Conservation (phyloP, 2,329 filamentous ascomycete species). For the Plenodomus lindquistii region DNA sequence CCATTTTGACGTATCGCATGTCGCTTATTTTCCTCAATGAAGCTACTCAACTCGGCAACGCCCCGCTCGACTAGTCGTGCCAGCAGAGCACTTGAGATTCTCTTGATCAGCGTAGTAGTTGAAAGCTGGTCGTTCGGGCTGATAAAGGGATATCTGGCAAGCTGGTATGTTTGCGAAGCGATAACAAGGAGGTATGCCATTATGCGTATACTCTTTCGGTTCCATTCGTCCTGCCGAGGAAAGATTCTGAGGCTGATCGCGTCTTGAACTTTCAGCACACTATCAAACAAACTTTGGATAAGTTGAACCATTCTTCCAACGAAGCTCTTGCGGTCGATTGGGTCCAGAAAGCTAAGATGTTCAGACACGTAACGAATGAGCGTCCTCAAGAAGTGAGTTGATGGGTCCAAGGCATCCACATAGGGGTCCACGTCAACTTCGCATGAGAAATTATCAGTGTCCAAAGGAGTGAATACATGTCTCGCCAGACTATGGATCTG, state of each 20-base stretch:
- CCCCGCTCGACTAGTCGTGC: conserved; percentile 38
- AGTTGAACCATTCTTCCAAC: conserved; percentile 49
- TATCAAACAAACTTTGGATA: conserved; percentile 40
- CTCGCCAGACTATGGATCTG: conserved; percentile 23
- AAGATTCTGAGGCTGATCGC: neutral
- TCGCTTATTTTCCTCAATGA: conserved; percentile 52
- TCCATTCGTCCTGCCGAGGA: neutral
- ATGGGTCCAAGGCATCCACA: conserved; percentile 6
- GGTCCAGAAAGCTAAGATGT: conserved; percentile 57
- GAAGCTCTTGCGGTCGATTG: conserved; percentile 57
- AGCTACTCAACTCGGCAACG: conserved; percentile 44
- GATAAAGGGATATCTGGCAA: conserved; percentile 35
- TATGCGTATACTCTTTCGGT: conserved; percentile 11
- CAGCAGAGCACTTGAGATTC: conserved; percentile 44
- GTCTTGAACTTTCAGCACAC: conserved; percentile 18
- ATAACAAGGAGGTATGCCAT: conserved; percentile 38
- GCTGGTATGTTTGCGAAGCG: conserved; percentile 31
- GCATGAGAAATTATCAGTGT: neutral
- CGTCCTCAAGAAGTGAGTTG: conserved; percentile 46
- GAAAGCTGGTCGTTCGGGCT: conserved; percentile 15
- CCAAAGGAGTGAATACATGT: conserved; percentile 8
- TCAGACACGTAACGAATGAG: conserved; percentile 55
- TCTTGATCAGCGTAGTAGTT: conserved; percentile 37
- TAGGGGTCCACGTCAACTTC: neutral
- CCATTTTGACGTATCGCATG: conserved; percentile 52